These are phyloP conservation scores for Ceratobasidium sp. DNA, from an alignment of 1,284 basidiomycete genomes.

Conservation along the genomic window DNA sequence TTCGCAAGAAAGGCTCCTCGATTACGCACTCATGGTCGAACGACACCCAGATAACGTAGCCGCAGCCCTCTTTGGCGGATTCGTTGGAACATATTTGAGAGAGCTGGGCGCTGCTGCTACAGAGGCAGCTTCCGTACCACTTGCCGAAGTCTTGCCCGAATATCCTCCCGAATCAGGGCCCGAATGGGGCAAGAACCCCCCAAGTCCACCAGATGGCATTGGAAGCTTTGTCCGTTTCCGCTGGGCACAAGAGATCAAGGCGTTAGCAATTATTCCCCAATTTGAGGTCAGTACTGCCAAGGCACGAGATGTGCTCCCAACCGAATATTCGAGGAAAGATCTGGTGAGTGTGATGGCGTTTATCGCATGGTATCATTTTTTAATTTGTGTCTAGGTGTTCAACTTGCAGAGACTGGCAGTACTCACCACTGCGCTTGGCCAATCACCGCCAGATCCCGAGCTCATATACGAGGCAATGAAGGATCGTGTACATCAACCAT, in stretches of 20 bases:
- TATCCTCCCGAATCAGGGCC: slow-evolving; percentile 92
- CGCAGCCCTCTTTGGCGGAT: slow-evolving; percentile 94
- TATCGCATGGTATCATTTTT: not conserved
- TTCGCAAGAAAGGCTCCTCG: slow-evolving; percentile 76
- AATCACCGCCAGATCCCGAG: slow-evolving; percentile 88
- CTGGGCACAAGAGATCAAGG: slow-evolving; percentile 88
- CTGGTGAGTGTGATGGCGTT: too few species aligned
- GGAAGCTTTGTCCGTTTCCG: slow-evolving; percentile 94
- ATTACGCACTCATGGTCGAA: slow-evolving; percentile 99
- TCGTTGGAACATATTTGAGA: slow-evolving; percentile 95
- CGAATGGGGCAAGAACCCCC: slow-evolving; percentile 89
- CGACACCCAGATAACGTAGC: slow-evolving; percentile 99
- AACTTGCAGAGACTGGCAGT: slow-evolving; percentile 97
- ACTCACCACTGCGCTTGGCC: slow-evolving; percentile 92
- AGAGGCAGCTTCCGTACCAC: slow-evolving; percentile 85
- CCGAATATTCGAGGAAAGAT: slow-evolving; percentile 86
- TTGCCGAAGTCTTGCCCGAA: slow-evolving; percentile 96
- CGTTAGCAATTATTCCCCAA: slow-evolving; percentile 92
- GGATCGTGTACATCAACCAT: slow-evolving; percentile 97
- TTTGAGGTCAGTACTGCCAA: slow-evolving; percentile 98
- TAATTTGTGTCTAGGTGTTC: slow-evolving; percentile 73
- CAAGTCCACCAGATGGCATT: slow-evolving; percentile 86
- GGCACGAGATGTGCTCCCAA: slow-evolving; percentile 87
- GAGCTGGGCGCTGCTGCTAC: slow-evolving; percentile 82
- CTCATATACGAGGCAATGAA: slow-evolving; percentile 99